These are phyloP conservation scores for Tulasnella sp. DNA, from an alignment of 768 basidiomycete species.

Conservation along the genomic window DNA sequence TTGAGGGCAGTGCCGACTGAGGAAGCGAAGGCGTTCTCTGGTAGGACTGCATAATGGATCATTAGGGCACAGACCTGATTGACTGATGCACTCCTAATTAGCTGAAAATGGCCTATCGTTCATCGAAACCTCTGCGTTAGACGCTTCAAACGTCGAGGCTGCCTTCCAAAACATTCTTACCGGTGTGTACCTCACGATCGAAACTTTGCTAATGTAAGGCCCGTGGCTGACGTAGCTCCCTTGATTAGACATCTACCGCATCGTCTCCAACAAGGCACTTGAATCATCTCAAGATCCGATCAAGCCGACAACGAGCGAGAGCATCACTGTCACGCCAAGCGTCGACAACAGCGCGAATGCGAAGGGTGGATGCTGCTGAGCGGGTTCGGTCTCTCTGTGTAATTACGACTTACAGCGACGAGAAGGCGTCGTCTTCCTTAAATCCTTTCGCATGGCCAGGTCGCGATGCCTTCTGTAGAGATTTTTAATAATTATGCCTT, in stretches of 20 bases:
- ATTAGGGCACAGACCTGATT: background rate
- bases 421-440: background rate
- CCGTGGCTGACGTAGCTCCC: background rate
- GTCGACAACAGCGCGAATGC: conserved; percentile 30
- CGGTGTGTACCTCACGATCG: conserved; percentile 36
- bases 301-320: conserved; percentile 68
- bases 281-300: conserved; percentile 62
- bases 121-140: conserved; percentile 99
- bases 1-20: conserved; percentile 93
- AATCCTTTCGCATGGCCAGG: background rate
- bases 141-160: conserved; percentile 95
- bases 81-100: conserved; percentile 21
- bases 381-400: background rate
- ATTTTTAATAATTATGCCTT: background rate
- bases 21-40: conserved; percentile 84
- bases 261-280: conserved; percentile 90
- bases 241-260: conserved; percentile 82
- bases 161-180: conserved; percentile 96
- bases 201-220: background rate
- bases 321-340: conserved; percentile 73
- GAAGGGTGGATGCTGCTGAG: conserved; percentile 31
- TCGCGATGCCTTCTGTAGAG: background rate
- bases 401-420: background rate
- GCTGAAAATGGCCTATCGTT: conserved; percentile 88
- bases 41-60: conserved; percentile 37